Conservation (phyloP, 352 stramenopile species). For the Pilasporangium apinafurcum region DNA sequence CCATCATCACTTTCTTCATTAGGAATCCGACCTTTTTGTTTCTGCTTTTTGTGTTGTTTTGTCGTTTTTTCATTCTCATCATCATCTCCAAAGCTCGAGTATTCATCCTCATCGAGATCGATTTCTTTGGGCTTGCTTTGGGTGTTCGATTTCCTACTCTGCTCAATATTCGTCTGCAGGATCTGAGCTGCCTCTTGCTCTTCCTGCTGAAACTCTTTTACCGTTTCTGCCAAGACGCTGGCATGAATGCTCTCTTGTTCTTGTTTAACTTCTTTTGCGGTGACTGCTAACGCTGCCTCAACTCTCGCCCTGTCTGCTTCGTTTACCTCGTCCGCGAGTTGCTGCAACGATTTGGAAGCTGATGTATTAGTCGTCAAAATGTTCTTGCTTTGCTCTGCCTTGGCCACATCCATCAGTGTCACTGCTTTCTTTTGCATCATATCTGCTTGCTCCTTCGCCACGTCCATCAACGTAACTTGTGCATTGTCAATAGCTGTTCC, state of each 20-base stretch:
- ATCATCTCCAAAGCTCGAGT: slow-evolving; percentile 62
- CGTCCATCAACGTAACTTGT: slow-evolving; percentile 21
- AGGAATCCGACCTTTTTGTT: too few relatives aligned
- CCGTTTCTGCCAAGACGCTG: slow-evolving; percentile 14
- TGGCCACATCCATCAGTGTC: slow-evolving; percentile 43
- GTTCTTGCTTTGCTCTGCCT: slow-evolving; percentile 10
- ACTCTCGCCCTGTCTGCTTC: slow-evolving; percentile 27
- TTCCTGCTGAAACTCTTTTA: slow-evolving; percentile 15
- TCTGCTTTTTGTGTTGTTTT: neutral
- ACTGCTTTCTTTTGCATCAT: slow-evolving; percentile 6
- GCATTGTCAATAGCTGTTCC: neutral
- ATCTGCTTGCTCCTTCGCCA: slow-evolving; percentile 22
- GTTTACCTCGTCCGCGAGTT: slow-evolving; percentile 45
- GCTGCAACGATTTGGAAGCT: slow-evolving; percentile 15
- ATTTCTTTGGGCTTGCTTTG: slow-evolving; percentile 1
- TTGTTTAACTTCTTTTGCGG: slow-evolving; percentile 28
- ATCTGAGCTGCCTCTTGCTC: slow-evolving; percentile 16
- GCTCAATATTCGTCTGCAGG: slow-evolving; percentile 7
- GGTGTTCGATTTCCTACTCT: slow-evolving; percentile 1
- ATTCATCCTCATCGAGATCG: slow-evolving; percentile 28
- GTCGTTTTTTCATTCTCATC: slow-evolving; percentile 5
- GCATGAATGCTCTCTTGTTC: slow-evolving; percentile 18
- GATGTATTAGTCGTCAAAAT: neutral
- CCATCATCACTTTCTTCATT: slow-evolving; percentile 12
- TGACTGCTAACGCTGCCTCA: slow-evolving; percentile 19